phyloP scores from a whole-genome alignment of 1,284 basidiomycete species.

The Xanthoconium separans region DNA sequence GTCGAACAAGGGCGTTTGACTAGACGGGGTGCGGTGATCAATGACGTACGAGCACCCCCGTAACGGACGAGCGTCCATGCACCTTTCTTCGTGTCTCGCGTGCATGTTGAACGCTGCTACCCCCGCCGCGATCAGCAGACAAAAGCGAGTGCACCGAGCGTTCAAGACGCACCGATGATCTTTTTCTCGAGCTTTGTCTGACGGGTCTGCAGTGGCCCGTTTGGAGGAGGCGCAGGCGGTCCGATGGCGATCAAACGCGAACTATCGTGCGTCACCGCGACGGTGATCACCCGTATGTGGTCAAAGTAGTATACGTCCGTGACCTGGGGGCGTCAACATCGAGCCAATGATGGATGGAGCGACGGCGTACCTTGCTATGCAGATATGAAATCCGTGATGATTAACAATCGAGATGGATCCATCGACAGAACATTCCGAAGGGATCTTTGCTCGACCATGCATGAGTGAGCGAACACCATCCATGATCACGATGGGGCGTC shows the following conservation, averaged over 20 bases:
- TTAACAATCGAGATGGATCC: neutral
- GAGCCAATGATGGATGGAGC: no score
- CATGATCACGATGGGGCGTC: neutral
- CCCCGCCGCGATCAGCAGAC: slow-evolving; percentile 1
- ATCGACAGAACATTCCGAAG: slow-evolving; percentile 34
- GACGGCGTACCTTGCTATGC: slow-evolving; percentile 43
- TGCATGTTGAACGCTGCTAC: slow-evolving; percentile 71
- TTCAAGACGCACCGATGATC: slow-evolving; percentile 59
- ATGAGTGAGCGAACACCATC: neutral
- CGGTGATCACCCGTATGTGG: slow-evolving; percentile 71
- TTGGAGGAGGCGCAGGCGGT: slow-evolving; percentile 56
- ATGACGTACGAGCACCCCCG: no score
- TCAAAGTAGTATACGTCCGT: slow-evolving; percentile 61
- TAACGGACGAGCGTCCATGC: slow-evolving; percentile 19
- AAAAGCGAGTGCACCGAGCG: no score
- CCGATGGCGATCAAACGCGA: slow-evolving; percentile 68
- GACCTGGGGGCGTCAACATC: slow-evolving; percentile 35
- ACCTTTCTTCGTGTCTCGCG: slow-evolving; percentile 68
- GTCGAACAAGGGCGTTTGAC: slow-evolving; percentile 73
- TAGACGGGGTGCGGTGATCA: slow-evolving; percentile 23
- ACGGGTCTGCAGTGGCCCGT: slow-evolving; percentile 66
- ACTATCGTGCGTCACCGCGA: slow-evolving; percentile 70
- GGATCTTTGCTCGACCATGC: slow-evolving; percentile 14
- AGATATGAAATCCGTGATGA: slow-evolving; percentile 34
- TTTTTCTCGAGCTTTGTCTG: slow-evolving; percentile 69